A percentile compares a stretch with the other conserved stretches of the same genome.
Evolutionary conservation across 2,329 filamentous ascomycete genomes (phyloP).

Genomic region (Magnaporthiopsis poae): DNA sequence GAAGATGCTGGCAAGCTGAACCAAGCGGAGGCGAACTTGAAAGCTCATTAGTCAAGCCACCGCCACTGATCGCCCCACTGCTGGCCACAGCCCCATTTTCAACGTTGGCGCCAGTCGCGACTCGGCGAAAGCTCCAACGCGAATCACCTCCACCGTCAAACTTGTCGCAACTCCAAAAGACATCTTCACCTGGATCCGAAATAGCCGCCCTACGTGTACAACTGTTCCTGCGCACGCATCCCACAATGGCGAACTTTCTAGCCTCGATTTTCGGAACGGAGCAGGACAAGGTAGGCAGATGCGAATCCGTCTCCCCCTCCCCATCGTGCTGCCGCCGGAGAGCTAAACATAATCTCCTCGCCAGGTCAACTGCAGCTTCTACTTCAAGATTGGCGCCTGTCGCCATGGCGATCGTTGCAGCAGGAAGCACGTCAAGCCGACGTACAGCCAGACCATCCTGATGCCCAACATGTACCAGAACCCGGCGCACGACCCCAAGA

Average conservation of each 20-base stretch:
- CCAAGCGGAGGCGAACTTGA: background rate
- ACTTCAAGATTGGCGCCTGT: slow-evolving; percentile 99
- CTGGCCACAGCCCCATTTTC: background rate
- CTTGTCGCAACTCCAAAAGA: background rate
- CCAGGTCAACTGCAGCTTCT: slow-evolving; percentile 93
- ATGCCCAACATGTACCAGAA: slow-evolving; percentile 99
- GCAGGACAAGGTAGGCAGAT: slow-evolving; percentile 66
- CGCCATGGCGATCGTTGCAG: slow-evolving; percentile 96
- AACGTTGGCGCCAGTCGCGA: background rate
- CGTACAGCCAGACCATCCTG: slow-evolving; percentile 93
- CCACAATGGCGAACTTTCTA: slow-evolving; percentile 86
- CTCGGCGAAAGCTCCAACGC: background rate
- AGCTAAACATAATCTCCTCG: slow-evolving; percentile 12
- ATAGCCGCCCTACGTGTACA: no score
- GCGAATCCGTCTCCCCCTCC: background rate
- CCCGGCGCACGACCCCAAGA: slow-evolving; percentile 90
- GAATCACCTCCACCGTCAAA: background rate
- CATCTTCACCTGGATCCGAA: background rate
- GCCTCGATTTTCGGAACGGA: slow-evolving; percentile 99
- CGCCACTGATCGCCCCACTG: background rate
- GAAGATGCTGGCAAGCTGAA: background rate
- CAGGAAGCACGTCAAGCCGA: slow-evolving; percentile 97
- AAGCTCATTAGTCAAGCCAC: background rate
- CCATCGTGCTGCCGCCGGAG: slow-evolving; percentile 14
- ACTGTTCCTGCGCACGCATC: background rate